Conservation (phyloP, 192 early-diverging fungal species). For the Linnemannia exigua region DNA sequence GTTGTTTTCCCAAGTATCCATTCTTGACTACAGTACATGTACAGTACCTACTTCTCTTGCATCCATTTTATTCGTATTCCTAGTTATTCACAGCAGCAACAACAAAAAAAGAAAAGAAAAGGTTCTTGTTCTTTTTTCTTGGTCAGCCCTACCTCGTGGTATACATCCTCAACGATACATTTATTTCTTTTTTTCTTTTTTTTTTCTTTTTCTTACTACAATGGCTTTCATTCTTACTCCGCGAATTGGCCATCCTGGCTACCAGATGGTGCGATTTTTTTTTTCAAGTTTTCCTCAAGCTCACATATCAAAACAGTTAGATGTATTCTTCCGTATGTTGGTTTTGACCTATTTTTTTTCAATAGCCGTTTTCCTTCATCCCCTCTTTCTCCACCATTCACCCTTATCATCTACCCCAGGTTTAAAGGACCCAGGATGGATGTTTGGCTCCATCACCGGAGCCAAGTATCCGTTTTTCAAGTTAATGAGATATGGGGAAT, state of each 20-base stretch:
- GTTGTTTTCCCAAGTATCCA: too few species aligned
- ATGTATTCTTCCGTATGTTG: neutral
- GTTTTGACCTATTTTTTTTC: neutral
- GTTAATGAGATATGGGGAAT: too few species aligned
- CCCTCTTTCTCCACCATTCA: neutral
- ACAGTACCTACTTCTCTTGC: too few species aligned
- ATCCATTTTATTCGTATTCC: neutral
- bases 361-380: neutral
- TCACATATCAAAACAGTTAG: neutral
- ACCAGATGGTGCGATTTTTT: neutral
- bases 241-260: slow-evolving; percentile 12
- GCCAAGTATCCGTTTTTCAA: neutral
- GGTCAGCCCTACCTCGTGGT: too few species aligned
- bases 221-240: neutral
- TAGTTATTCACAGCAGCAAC: neutral
- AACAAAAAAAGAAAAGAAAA: too few species aligned
- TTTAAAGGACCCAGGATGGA: neutral
- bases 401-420: neutral
- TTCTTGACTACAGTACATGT: neutral
- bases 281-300: neutral
- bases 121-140: too few species aligned
- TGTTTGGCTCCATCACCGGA: neutral
- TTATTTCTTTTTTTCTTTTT: neutral
- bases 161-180: too few species aligned
- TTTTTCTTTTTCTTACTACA: neutral